Base-by-base conservation (phyloP, 148 eudicot genomes). In the Diospyros lotus region DNA sequence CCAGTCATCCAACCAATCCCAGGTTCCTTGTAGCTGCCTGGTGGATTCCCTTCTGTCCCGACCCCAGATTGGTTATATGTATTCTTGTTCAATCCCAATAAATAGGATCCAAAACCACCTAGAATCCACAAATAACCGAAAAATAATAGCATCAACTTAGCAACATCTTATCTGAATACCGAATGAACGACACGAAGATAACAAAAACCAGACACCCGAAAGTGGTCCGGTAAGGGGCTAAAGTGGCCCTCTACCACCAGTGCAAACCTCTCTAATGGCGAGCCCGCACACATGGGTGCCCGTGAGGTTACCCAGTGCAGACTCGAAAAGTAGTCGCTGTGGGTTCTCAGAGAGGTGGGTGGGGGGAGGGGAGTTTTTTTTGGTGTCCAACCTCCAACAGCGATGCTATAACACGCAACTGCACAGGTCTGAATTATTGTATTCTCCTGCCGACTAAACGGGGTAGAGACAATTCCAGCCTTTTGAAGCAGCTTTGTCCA, bases 91-190 rank as follows among this genome's bases (percentile, higher is more conserved):
- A 87, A 62, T 13, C 88, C 88, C 83, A 87, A 66, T 18, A 87
- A 63, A 74, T 83, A 87, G 1, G 88, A 87, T 18, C 90, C 90
- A 71, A 87, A 87, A 62, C 90, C 90, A 51, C 90, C 90, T 87
- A 62, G 17, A 63, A 28, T 8, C 42, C 40, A 43, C 10, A 54
- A 45, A 9, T 9, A 50, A 28, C 15, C 2, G 3, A 8, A 69
- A 60, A 18, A 70, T 64, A 65, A 55, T 14, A 59, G 12, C 17
- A 11, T 1, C 18, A 15, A 71, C 3, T 44, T 42, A 17, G 64
- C 64, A 60, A 28, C 28, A 60, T 28, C 64, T 10, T 28, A 60
- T 6, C 6, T 4, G 3, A 60, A 28, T 41, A 28, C 28, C 17
- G 41, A 60, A 14, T 13, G 9, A 58, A 58, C 61, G 7, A n/a